Percentiles rank a stretch among this genome's conserved stretches.
Evolutionary conservation across 148 eudicot species (phyloP).

Genomic region (Diospyros lotus): DNA sequence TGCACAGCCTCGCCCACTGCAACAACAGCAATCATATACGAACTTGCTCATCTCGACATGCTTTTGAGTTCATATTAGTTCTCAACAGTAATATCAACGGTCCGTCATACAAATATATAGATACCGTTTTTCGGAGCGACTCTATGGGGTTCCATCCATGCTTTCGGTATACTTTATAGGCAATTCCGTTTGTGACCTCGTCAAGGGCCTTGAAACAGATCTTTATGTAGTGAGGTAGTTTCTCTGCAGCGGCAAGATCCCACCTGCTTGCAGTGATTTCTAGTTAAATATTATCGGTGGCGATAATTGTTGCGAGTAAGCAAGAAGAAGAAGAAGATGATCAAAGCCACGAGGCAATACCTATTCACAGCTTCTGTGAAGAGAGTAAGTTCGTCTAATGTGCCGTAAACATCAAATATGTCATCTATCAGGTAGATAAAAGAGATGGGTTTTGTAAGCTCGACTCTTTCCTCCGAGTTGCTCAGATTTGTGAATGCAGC

Average conservation of each 20-base stretch:
- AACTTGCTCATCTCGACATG: background rate
- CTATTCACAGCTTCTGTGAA: conserved; percentile 58
- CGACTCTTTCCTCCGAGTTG: conserved; percentile 38
- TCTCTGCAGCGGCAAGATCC: conserved; percentile 13
- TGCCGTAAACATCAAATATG: conserved; percentile 60
- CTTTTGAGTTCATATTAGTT: background rate
- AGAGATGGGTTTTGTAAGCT: conserved; percentile 50
- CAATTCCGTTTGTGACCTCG: conserved; percentile 37
- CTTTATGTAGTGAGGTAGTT: conserved; percentile 60
- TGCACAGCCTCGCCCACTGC: conserved; percentile 56
- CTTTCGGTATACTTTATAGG: conserved; percentile 24
- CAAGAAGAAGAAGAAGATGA: background rate
- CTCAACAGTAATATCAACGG: background rate
- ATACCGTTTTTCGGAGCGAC: conserved; percentile 35
- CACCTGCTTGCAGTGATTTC: conserved; percentile 13
- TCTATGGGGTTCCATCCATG: conserved; percentile 44
- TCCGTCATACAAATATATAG: background rate
- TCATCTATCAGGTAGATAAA: conserved; percentile 67
- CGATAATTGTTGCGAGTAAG: background rate
- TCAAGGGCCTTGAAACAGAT: conserved; percentile 39
- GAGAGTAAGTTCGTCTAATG: conserved; percentile 41
- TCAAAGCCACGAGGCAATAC: conserved; percentile 10
- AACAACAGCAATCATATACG: background rate
- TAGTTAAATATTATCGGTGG: background rate
- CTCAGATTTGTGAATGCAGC: conserved; percentile 35